Base-by-base conservation (phyloP, 2,329 filamentous ascomycete species). In the Verticillium longisporum region DNA sequence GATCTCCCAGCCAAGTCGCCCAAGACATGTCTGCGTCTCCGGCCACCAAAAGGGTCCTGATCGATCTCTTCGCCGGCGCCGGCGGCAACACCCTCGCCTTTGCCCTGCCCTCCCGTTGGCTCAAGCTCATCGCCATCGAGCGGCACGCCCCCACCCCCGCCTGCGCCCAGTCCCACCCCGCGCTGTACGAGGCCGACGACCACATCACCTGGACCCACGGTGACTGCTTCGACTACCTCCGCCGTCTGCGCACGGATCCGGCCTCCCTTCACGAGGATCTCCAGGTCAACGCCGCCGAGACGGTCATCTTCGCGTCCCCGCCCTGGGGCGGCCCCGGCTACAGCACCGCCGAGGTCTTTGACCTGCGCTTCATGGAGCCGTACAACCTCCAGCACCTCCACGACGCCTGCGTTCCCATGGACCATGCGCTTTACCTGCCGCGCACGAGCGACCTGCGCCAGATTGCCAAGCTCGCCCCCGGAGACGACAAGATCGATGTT, bases 21-120 rank as follows among this genome's bases (percentile, higher is more conserved):
- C 71, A 80, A 14, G 89, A 97, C 69, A 80, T 97, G 53, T 79
- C 82, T 15, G 77, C 80, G 61, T 79, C 80, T 55, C 78, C 81
- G 31, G 78, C 83, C 32, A 60, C 69, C 33, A 89, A 87, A 66
- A 84, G 79, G 10, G 84, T 88, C 38, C 78, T 99, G 41, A 86
- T 99, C 62, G 95, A 99, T 73, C 85, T 90, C 55, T 99, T 99
- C 75, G 91, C 88, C 33, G 95, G 95, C 54, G 92, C 91, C 1
- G 95, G 96, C 41, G 95, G 93, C 60, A 99, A 99, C 73, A 86
- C 89, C 31, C 98, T 99, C 67, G 92, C 93, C n/a, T 96, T 99
- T 68, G 94, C 95, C 18, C 83, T 88, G 10, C 91, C 88, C 0
- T 86, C 83, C 21, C 85, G 87, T 65, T 99, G 92, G 90, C 84